Evolutionary conservation across 2,329 filamentous ascomycete species (phyloP).

Genomic region (Penicillium sp.): DNA sequence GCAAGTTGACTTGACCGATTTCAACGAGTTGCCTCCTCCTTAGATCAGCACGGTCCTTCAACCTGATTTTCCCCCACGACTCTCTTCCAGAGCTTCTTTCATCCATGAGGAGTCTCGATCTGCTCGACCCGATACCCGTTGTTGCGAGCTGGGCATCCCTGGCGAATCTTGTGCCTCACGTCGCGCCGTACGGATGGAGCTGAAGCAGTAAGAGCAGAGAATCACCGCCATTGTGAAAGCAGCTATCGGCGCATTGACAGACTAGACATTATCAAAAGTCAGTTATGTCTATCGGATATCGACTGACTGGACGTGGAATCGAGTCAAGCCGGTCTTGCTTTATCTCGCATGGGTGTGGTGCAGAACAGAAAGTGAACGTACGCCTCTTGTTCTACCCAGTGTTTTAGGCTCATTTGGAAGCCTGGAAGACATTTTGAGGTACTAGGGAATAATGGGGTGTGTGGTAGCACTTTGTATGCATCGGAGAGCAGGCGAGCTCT

Average conservation of each 20-base stretch:
- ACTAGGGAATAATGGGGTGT: no score
- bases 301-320: not conserved
- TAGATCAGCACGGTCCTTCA: slow-evolving; percentile 1
- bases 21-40: no score
- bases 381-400: no score
- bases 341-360: not conserved
- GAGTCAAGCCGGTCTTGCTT: not conserved
- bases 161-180: slow-evolving; percentile 55
- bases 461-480: no score
- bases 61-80: slow-evolving; percentile 14
- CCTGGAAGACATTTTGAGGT: not conserved
- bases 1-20: no score
- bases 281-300: not conserved
- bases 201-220: slow-evolving; percentile 57
- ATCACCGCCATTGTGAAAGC: slow-evolving; percentile 57
- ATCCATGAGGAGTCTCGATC: slow-evolving; percentile 26
- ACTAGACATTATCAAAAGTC: slow-evolving; percentile 30
- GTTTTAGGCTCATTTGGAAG: no score
- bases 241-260: slow-evolving; percentile 55
- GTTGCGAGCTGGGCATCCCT: slow-evolving; percentile 26
- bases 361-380: no score
- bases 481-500: no score
- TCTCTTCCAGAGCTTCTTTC: slow-evolving; percentile 30
- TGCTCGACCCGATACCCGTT: slow-evolving; percentile 44
- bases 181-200: slow-evolving; percentile 61